Conservation (phyloP, 2,329 filamentous ascomycete genomes). For the Xylariaceae sp. region DNA sequence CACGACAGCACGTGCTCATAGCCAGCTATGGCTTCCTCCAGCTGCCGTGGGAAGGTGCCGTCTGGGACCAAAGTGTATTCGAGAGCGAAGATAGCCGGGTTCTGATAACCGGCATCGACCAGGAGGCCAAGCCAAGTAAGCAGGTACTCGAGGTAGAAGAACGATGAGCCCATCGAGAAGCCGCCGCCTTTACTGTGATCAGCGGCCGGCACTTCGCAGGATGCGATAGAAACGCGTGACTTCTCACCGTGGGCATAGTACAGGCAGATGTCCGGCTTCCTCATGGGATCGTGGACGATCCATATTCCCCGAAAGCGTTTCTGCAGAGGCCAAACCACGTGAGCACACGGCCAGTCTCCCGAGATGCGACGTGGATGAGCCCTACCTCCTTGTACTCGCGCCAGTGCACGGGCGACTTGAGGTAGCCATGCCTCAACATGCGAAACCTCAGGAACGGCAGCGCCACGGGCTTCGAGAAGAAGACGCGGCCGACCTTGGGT, state of each 20-base stretch:
- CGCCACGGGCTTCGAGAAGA: slow-evolving; percentile 68
- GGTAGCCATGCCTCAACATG: slow-evolving; percentile 64
- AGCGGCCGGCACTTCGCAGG: slow-evolving; percentile 5
- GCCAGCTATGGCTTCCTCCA: slow-evolving; percentile 60
- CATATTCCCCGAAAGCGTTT: slow-evolving; percentile 57
- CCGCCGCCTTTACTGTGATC: slow-evolving; percentile 54
- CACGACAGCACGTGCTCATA: slow-evolving; percentile 62
- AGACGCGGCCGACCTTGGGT: slow-evolving; percentile 61
- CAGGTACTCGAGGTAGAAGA: slow-evolving; percentile 82
- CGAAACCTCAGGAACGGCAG: slow-evolving; percentile 69
- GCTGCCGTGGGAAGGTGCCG: slow-evolving; percentile 62
- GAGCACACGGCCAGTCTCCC: background rate
- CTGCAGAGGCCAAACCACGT: slow-evolving; percentile 22
- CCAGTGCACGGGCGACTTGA: slow-evolving; percentile 57
- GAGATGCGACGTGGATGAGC: slow-evolving; percentile 7
- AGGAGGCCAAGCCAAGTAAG: slow-evolving; percentile 64
- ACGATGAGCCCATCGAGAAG: slow-evolving; percentile 73
- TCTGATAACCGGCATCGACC: slow-evolving; percentile 56
- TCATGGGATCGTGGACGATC: slow-evolving; percentile 53
- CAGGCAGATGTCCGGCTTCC: slow-evolving; percentile 65
- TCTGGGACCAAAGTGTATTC: slow-evolving; percentile 78
- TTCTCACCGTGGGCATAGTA: slow-evolving; percentile 70
- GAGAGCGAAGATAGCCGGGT: slow-evolving; percentile 71
- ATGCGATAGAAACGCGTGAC: background rate
- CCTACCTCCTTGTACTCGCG: slow-evolving; percentile 43